Evolutionary conservation across 2,329 filamentous ascomycete species (phyloP).

Genomic region (Teratosphaeria destructans): DNA sequence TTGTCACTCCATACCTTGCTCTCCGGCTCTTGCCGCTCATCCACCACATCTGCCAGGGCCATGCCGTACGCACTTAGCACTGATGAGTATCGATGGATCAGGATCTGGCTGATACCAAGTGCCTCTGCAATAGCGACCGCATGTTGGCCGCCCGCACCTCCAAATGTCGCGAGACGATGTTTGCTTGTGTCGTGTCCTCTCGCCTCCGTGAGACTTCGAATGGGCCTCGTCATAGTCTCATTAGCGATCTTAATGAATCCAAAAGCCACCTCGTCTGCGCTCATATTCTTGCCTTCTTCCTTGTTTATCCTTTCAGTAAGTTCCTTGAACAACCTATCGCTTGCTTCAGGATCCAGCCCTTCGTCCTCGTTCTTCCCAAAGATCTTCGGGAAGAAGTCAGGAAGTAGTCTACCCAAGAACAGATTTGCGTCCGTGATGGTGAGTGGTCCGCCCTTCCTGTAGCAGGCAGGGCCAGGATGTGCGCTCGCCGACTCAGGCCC

Average conservation of each 20-base stretch:
- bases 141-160: constrained; percentile 83
- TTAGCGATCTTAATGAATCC: constrained; percentile 86
- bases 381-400: constrained; percentile 90
- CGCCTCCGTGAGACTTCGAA: constrained; percentile 81
- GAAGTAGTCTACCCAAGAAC: constrained; percentile 70
- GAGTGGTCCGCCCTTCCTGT: constrained; percentile 76
- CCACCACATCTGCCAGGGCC: constrained; percentile 85
- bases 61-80: constrained; percentile 87
- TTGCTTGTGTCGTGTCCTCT: constrained; percentile 85
- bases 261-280: constrained; percentile 73
- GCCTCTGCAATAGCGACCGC: constrained; percentile 83
- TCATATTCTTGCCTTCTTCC: constrained; percentile 61
- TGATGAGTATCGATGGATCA: constrained; percentile 79
- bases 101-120: constrained; percentile 72
- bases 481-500: constrained; percentile 83
- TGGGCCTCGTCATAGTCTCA: constrained; percentile 83
- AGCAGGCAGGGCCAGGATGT: constrained; percentile 82
- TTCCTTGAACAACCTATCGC: constrained; percentile 62
- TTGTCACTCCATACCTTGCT: constrained; percentile 50
- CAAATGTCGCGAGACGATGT: constrained; percentile 84
- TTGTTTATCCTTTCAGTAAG: constrained; percentile 67
- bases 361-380: constrained; percentile 85
- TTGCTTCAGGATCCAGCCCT: constrained; percentile 65
- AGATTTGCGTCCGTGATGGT: constrained; percentile 93
- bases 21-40: constrained; percentile 74